phyloP scores from a whole-genome alignment of 345 rosid genomes.

The Toxicodendron radicans region DNA sequence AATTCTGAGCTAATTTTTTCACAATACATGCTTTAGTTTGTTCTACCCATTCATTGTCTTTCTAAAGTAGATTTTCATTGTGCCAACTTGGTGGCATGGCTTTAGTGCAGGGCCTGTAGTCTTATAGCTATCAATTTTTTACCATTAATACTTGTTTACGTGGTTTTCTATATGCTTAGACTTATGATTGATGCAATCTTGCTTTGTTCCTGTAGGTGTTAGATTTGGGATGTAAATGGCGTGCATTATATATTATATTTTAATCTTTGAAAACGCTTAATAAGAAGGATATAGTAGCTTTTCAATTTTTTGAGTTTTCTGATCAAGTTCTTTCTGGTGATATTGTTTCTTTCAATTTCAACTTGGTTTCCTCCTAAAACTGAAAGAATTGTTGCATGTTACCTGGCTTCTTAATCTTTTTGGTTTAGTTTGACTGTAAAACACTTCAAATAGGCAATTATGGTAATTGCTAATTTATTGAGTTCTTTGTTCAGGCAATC shows the following conservation, averaged over 20 bases:
- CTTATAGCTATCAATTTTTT: neutral
- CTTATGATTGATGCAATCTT: neutral
- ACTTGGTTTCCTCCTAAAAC: neutral
- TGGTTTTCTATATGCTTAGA: neutral
- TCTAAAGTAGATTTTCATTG: neutral
- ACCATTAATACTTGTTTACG: neutral
- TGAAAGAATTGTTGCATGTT: neutral
- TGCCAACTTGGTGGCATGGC: neutral
- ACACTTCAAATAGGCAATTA: neutral
- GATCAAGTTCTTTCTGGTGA: too few relatives aligned
- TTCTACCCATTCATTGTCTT: neutral
- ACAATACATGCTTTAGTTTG: neutral
- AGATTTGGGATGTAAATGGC: neutral
- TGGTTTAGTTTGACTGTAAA: conserved; percentile 6
- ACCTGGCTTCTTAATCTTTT: neutral
- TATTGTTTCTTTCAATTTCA: neutral
- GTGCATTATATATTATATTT: neutral
- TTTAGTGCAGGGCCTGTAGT: neutral
- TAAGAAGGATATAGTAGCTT: too few relatives aligned
- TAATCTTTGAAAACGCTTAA: neutral
- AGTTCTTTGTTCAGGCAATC: conserved; percentile 54
- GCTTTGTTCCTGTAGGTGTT: neutral
- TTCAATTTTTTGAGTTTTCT: too few relatives aligned
- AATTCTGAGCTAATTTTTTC: neutral
- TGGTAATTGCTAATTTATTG: conserved; percentile 18